phyloP scores from a whole-genome alignment of 768 basidiomycete species.

The Lactarius sanguifluus region DNA sequence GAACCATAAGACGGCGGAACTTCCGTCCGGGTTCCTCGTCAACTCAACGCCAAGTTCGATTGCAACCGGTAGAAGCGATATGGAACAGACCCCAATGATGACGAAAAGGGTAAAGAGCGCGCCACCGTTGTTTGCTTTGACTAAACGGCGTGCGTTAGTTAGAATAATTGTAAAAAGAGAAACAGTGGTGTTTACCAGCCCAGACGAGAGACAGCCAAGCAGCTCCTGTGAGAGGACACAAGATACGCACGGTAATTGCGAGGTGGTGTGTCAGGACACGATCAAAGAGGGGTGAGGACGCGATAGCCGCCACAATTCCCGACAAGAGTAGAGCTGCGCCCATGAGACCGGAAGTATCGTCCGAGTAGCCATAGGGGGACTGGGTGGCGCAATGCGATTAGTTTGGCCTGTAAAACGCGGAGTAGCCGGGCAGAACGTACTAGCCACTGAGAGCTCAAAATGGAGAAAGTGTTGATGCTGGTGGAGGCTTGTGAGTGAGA shows the following conservation, averaged over 20 bases:
- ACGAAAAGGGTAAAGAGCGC: constrained; percentile 67
- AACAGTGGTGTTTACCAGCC: constrained; percentile 54
- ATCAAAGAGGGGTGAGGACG: constrained; percentile 76
- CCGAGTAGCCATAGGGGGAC: constrained; percentile 73
- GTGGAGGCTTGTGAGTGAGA: constrained; percentile 2
- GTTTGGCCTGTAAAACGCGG: not conserved
- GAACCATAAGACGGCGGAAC: constrained; percentile 76
- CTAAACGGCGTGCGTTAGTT: constrained; percentile 37
- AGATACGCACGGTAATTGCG: constrained; percentile 54
- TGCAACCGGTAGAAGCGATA: constrained; percentile 72
- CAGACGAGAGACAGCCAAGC: constrained; percentile 78
- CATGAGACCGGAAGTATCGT: constrained; percentile 64
- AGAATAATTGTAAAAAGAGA: not conserved
- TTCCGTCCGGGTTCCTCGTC: constrained; percentile 76
- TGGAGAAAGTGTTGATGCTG: constrained; percentile 62
- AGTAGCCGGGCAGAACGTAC: constrained; percentile 41
- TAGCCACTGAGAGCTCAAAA: constrained; percentile 67
- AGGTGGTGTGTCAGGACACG: constrained; percentile 77
- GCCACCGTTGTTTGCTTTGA: constrained; percentile 57
- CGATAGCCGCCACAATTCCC: constrained; percentile 66
- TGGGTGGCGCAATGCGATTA: constrained; percentile 33
- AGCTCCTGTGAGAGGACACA: constrained; percentile 60
- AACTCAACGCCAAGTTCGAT: constrained; percentile 80
- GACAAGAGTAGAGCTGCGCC: constrained; percentile 67
- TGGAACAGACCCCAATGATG: constrained; percentile 61